phyloP scores from a whole-genome alignment of 2,329 filamentous ascomycete species.

The Clonostachys solani region DNA sequence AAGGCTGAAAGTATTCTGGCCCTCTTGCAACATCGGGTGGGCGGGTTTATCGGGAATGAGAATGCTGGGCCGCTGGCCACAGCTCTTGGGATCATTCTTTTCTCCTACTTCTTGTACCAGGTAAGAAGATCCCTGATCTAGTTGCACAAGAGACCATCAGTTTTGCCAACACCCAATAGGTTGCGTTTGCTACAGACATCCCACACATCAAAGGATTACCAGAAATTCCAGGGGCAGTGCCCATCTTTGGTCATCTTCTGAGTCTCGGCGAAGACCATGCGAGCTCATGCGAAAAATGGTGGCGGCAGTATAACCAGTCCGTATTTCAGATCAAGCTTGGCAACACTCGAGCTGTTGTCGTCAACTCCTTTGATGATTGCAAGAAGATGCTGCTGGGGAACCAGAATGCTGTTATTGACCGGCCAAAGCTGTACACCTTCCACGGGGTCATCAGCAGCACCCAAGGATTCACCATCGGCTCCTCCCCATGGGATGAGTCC shows the following conservation, averaged over 20 bases:
- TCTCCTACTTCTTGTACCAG: slow-evolving; percentile 5
- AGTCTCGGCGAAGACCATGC: slow-evolving; percentile 49
- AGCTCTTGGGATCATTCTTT: neutral
- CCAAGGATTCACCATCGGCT: slow-evolving; percentile 78
- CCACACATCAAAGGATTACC: slow-evolving; percentile 41
- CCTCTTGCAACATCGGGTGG: neutral
- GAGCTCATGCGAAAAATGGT: slow-evolving; percentile 43
- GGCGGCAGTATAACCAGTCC: slow-evolving; percentile 37
- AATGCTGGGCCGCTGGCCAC: slow-evolving; percentile 5
- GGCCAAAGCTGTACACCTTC: slow-evolving; percentile 77
- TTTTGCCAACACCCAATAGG: slow-evolving; percentile 7
- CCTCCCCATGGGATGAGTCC: slow-evolving; percentile 79
- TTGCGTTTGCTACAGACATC: slow-evolving; percentile 33
- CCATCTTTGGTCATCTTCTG: slow-evolving; percentile 44
- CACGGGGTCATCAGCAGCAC: slow-evolving; percentile 73
- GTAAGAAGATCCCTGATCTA: neutral
- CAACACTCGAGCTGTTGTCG: slow-evolving; percentile 45
- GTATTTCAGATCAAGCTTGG: slow-evolving; percentile 49
- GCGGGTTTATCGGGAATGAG: slow-evolving; percentile 7
- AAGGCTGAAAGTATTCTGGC: neutral
- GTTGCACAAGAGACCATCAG: neutral
- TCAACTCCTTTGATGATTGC: slow-evolving; percentile 48
- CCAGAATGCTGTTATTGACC: slow-evolving; percentile 72
- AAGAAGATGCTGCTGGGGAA: slow-evolving; percentile 50
- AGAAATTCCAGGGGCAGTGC: slow-evolving; percentile 44